These are phyloP conservation scores for Wickerhamomyces tratensis DNA, from an alignment of 805 yeast species.

Conservation along the genomic window DNA sequence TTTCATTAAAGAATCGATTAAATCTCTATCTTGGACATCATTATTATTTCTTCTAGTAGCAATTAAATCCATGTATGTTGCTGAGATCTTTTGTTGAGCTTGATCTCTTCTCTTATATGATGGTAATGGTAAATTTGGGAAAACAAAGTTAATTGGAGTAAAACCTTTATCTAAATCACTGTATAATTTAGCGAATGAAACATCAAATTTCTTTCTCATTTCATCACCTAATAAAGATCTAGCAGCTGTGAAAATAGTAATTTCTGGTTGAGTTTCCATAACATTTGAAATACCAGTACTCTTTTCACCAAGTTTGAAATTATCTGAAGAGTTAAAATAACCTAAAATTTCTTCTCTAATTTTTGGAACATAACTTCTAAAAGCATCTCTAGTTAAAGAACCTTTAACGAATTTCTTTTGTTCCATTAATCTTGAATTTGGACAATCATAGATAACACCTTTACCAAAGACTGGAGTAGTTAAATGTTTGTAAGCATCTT, in stretches of 20 bases:
- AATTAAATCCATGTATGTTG: constrained; percentile 75
- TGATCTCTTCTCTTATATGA: constrained; percentile 75
- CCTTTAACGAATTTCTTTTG: constrained; percentile 94
- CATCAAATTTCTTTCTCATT: constrained; percentile 73
- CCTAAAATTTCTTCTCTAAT: constrained; percentile 68
- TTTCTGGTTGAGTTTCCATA: constrained; percentile 82
- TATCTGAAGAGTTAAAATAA: constrained; percentile 47
- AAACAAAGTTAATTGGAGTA: constrained; percentile 91
- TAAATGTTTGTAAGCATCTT: constrained; percentile 89
- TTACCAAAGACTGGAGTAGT: constrained; percentile 99
- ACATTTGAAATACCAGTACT: constrained; percentile 51
- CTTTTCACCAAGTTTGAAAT: constrained; percentile 32
- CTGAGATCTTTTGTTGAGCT: constrained; percentile 77
- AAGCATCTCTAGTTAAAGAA: constrained; percentile 79
- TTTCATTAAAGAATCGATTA: constrained; percentile 80
- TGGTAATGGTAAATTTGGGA: constrained; percentile 88
- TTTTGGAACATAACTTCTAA: constrained; percentile 78
- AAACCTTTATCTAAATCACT: constrained; percentile 94
- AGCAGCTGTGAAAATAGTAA: constrained; percentile 94
- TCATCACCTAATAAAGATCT: constrained; percentile 88
- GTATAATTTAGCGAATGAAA: constrained; percentile 76
- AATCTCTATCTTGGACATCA: constrained; percentile 77
- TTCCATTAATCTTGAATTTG: constrained; percentile 91
- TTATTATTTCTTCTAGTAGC: constrained; percentile 61
- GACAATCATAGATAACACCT: constrained; percentile 96